Base-by-base conservation (phyloP, 2,329 filamentous ascomycete genomes). In the Penicillium sp. region DNA sequence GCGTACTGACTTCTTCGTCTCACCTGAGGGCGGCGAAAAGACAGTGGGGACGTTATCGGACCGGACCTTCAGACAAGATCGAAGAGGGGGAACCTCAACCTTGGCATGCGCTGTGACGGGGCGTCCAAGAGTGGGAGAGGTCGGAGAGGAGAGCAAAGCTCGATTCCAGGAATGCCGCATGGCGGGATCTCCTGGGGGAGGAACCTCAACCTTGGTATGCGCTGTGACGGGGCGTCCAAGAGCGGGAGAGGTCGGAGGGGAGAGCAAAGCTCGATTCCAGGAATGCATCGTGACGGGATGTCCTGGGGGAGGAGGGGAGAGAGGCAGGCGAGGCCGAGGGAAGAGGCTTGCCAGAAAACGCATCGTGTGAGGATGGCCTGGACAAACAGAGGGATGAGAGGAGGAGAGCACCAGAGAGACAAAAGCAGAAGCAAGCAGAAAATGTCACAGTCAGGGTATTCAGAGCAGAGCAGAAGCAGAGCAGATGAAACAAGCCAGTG, bases 401-500 rank as follows among this genome's bases (percentile, higher is more conserved):
- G n/a, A n/a, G 4, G 4, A 36, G 13, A n/a, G 14, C 13, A 36
- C 13, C 13, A n/a, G 13, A 13, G n/a, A 36, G 6, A 36, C 13
- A 36, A 36, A 36, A n/a, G 6, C 6, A n/a, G 34, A 36, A 36
- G 13, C 13, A 36, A 13, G 31, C 9, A 36, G 34, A 14, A n/a
- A 36, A 27, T 27, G 24, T 27, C 24, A 27, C 24, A 27, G 24
- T 27, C 24, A 27, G 24, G 24, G 34, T 34, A 36, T 6, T 36
- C 34, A 36, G 32, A 34, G 32, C 32, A 34, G 32, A 11, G 32
- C 32, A 18, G 8, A 36, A 36, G 9, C 27, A 45, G 43, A 48
- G 42, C 22, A 47, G 43, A 52, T 18, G 34, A 34, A 47, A 52
- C 21, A n/a, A 47, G 44, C 44, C 49, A 48, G 43, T 32, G 49